phyloP scores from a whole-genome alignment of 257 asterid species.

The Dorcoceras hygrometricum region DNA sequence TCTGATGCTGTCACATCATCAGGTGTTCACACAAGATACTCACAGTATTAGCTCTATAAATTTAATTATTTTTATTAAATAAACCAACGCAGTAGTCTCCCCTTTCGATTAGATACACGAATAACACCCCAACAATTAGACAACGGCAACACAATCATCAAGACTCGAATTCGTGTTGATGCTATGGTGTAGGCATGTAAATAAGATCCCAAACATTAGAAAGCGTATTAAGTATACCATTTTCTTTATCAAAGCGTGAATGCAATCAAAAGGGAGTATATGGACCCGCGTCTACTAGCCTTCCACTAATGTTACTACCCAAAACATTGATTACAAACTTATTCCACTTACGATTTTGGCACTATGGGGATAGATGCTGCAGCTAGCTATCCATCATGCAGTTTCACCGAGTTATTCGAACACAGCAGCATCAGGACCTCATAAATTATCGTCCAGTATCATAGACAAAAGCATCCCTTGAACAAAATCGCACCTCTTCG shows the following conservation, averaged over 20 bases:
- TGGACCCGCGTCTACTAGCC: slow-evolving; percentile 24
- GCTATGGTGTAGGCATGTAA: no score
- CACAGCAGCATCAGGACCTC: slow-evolving; percentile 18
- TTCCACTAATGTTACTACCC: slow-evolving; percentile 43
- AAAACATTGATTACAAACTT: slow-evolving; percentile 44
- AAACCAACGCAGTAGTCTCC: no score
- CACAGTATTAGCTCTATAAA: no score
- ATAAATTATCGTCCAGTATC: slow-evolving; percentile 43
- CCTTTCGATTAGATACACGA: no score
- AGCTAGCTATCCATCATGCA: slow-evolving; percentile 15
- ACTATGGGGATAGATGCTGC: slow-evolving; percentile 27
- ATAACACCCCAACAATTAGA: no score
- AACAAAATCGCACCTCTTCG: slow-evolving; percentile 44
- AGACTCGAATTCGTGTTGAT: no score
- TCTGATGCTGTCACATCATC: no score
- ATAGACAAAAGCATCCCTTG: slow-evolving; percentile 54
- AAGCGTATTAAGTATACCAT: slow-evolving; percentile 25
- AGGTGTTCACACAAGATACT: no score
- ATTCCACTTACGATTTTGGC: slow-evolving; percentile 35
- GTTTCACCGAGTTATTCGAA: slow-evolving; percentile 11
- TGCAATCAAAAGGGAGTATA: slow-evolving; percentile 33
- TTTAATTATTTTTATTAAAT: no score
- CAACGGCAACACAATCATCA: no score
- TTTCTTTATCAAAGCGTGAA: slow-evolving; percentile 36
- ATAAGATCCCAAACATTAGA: slow-evolving; percentile 18